These are phyloP conservation scores for Avena atlantica DNA, from an alignment of 176 grass and related monocot genomes.

Conservation along the genomic window DNA sequence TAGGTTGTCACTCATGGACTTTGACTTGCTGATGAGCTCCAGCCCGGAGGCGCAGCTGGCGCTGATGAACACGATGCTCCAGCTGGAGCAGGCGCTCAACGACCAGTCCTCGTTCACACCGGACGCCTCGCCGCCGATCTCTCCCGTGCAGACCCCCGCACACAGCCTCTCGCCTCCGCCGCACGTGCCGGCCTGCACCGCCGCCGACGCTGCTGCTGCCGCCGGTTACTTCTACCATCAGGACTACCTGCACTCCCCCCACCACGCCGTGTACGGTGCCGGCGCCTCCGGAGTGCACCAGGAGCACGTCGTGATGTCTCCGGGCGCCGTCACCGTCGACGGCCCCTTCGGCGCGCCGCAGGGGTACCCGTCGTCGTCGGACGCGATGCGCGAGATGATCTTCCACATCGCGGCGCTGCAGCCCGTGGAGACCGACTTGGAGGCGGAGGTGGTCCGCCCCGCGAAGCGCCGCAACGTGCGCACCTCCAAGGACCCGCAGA, in stretches of 20 bases:
- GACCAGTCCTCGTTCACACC: conserved; percentile 36
- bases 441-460: conserved; percentile 59
- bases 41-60: conserved; percentile 74
- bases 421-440: conserved; percentile 77
- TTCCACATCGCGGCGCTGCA: conserved; percentile 93
- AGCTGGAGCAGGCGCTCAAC: conserved; percentile 63
- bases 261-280: background rate
- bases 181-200: conserved; percentile 31
- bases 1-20: conserved; percentile 50
- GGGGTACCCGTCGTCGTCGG: conserved; percentile 40
- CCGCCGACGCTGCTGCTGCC: background rate
- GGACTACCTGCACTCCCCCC: conserved; percentile 17
- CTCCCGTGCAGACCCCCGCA: conserved; percentile 37
- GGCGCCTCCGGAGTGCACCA: background rate
- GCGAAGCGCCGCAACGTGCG: conserved; percentile 89
- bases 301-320: conserved; percentile 31
- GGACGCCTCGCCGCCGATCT: conserved; percentile 46
- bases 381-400: conserved; percentile 81
- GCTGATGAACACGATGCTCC: conserved; percentile 87
- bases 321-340: background rate
- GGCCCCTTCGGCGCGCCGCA: background rate
- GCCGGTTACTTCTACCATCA: conserved; percentile 14
- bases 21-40: conserved; percentile 69
- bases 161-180: conserved; percentile 45
- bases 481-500: conserved; percentile 97